phyloP scores from a whole-genome alignment of 2,329 filamentous ascomycete genomes.

The Pseudogymnoascus sp. region DNA sequence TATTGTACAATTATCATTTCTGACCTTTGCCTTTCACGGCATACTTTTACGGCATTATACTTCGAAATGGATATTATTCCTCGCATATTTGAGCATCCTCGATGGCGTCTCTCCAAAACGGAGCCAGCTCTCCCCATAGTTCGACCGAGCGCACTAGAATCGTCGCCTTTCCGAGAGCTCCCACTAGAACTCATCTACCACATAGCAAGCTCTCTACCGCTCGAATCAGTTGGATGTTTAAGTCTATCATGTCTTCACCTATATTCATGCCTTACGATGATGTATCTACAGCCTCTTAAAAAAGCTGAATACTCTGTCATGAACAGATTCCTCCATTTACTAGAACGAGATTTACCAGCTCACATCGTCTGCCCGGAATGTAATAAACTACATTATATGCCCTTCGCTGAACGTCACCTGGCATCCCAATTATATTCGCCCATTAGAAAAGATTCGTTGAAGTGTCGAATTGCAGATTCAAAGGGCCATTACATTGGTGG shows the following conservation, averaged over 20 bases:
- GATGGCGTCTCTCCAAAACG: neutral
- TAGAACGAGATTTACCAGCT: constrained; percentile 14
- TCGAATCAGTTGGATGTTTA: constrained; percentile 12
- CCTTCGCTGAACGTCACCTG: constrained; percentile 1
- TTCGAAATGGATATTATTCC: neutral
- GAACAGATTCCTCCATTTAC: constrained; percentile 11
- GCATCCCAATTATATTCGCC: neutral
- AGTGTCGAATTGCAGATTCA: constrained; percentile 12
- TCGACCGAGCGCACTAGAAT: constrained; percentile 1
- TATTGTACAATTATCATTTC: neutral
- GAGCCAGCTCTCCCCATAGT: neutral
- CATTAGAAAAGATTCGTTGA: neutral
- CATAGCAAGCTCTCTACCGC: constrained; percentile 13
- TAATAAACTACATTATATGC: constrained; percentile 14
- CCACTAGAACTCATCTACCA: constrained; percentile 16
- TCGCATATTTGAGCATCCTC: neutral
- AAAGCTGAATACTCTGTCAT: constrained; percentile 8
- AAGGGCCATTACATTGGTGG: neutral
- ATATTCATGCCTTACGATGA: constrained; percentile 10
- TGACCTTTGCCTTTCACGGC: neutral
- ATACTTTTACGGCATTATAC: neutral
- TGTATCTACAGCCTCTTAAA: constrained; percentile 13
- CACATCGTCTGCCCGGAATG: constrained; percentile 13
- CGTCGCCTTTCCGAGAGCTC: constrained; percentile 13
- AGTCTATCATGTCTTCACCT: constrained; percentile 10